These are phyloP conservation scores for Platanthera zijinensis DNA, from an alignment of 106 monocot genomes.

Conservation along the genomic window DNA sequence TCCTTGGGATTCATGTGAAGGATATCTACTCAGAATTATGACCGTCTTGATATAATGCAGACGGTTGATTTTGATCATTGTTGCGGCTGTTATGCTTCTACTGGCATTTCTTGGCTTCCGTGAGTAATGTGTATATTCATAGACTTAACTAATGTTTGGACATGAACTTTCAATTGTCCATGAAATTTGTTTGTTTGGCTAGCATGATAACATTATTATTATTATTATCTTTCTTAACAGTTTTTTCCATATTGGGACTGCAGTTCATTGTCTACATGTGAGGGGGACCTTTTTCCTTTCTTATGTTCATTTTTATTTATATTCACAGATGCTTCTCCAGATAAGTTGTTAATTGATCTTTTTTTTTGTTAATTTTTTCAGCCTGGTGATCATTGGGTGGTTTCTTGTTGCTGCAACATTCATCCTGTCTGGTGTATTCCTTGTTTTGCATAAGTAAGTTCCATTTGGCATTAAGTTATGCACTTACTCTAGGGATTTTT, in stretches of 20 bases:
- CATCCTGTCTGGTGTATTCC: conserved; percentile 70
- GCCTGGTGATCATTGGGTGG: conserved; percentile 80
- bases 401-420: conserved; percentile 78
- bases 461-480: neutral
- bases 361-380: conserved; percentile 23
- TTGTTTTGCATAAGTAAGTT: conserved; percentile 90
- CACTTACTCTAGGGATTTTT: too few species aligned
- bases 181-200: neutral
- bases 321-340: neutral
- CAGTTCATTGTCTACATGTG: conserved; percentile 70
- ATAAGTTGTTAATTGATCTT: conserved; percentile 3
- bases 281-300: neutral
- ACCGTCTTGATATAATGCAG: conserved; percentile 15
- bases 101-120: conserved; percentile 81
- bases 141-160: neutral
- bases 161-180: neutral
- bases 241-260: conserved; percentile 69
- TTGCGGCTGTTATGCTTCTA: conserved; percentile 66
- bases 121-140: conserved; percentile 21
- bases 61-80: conserved; percentile 25
- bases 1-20: neutral
- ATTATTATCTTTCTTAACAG: conserved; percentile 30
- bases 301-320: neutral
- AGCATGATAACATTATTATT: conserved; percentile 3
- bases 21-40: neutral